These are phyloP conservation scores for Rhipidocladum racemiflorum DNA, from an alignment of 176 grass and related monocot species.

Conservation along the genomic window DNA sequence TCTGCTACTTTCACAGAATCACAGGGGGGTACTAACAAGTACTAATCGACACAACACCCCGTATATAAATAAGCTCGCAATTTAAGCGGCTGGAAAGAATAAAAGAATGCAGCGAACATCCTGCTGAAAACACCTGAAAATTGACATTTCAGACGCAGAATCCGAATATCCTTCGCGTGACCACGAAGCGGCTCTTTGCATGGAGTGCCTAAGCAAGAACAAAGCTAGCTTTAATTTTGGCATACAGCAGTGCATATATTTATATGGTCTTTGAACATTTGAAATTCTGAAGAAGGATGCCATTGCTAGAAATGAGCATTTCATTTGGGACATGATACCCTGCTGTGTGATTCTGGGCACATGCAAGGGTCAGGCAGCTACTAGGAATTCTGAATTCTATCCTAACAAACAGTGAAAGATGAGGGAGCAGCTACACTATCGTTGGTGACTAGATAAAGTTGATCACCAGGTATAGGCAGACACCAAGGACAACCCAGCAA, in stretches of 20 bases:
- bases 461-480: constrained; percentile 7
- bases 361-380: background rate
- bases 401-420: background rate
- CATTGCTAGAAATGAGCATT: background rate
- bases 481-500: constrained; percentile 2
- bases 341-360: background rate
- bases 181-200: background rate
- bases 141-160: background rate
- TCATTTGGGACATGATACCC: background rate
- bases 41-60: background rate
- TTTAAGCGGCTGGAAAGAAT: background rate
- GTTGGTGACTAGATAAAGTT: background rate
- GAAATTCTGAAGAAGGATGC: background rate
- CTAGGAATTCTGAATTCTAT: background rate
- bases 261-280: background rate
- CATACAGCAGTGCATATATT: background rate
- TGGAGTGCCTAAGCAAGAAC: background rate
- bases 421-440: background rate
- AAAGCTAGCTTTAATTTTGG: background rate
- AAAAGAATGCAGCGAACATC: background rate
- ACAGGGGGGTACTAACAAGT: background rate
- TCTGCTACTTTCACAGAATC: background rate
- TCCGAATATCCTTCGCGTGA: background rate
- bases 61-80: background rate
- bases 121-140: background rate